Conservation (phyloP, 176 grass and related monocot species). For the Cenchrus fungigraminus region DNA sequence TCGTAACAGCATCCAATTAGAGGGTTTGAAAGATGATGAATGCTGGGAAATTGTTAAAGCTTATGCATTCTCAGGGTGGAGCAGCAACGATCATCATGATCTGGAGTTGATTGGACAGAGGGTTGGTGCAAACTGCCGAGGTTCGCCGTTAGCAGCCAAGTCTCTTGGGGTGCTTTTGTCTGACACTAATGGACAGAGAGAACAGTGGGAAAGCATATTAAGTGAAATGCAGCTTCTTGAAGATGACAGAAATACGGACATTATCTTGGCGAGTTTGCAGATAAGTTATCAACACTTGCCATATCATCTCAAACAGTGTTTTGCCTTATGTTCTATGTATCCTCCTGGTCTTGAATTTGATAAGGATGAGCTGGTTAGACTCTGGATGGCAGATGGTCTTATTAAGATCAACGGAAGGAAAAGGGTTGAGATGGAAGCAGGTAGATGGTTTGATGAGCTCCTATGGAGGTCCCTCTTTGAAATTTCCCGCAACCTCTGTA, state of each 20-base stretch:
- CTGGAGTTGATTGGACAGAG: conserved; percentile 35
- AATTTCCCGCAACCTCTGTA: conserved; percentile 8
- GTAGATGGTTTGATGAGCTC: conserved; percentile 55
- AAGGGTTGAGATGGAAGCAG: conserved; percentile 41
- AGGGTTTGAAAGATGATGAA: conserved; percentile 30
- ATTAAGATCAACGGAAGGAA: conserved; percentile 28
- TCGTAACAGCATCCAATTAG: conserved; percentile 16
- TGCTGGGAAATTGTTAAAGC: conserved; percentile 46
- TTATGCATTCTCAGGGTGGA: conserved; percentile 18
- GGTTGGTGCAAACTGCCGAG: conserved; percentile 56
- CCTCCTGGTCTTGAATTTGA: conserved; percentile 55
- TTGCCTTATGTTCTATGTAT: conserved; percentile 62
- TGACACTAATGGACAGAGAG: conserved; percentile 39
- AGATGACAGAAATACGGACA: conserved; percentile 34
- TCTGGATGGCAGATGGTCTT: conserved; percentile 71
- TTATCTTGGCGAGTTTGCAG: conserved; percentile 51
- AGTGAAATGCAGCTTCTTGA: conserved; percentile 55
- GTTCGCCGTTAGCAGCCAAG: conserved; percentile 70
- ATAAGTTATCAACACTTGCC: conserved; percentile 72
- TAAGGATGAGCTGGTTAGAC: conserved; percentile 58
- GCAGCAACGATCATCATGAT: background rate
- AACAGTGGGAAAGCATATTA: conserved; percentile 49
- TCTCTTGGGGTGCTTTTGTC: conserved; percentile 58
- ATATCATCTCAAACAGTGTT: conserved; percentile 62
- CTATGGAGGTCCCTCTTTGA: conserved; percentile 54